phyloP scores from a whole-genome alignment of 441 rosid genomes.

The Viola pubescens region DNA sequence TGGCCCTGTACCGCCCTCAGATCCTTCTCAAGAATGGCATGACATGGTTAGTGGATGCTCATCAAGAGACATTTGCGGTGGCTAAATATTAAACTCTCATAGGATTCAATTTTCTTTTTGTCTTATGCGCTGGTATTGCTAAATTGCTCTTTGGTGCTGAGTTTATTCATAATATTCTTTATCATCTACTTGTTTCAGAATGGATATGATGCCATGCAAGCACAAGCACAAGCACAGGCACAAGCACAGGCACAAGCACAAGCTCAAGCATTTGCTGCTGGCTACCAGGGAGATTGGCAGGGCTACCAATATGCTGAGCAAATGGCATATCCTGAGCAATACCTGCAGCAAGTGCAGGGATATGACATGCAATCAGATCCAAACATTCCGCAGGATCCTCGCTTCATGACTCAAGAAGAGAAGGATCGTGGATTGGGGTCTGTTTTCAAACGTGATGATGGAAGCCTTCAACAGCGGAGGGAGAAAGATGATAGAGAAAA shows the following conservation, averaged over 20 bases:
- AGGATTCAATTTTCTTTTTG: not conserved
- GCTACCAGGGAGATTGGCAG: constrained; percentile 88
- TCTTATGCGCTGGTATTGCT: not conserved
- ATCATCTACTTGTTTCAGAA: constrained; percentile 37
- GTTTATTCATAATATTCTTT: constrained; percentile 8
- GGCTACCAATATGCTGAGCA: constrained; percentile 84
- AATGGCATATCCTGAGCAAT: constrained; percentile 68
- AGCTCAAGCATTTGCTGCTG: constrained; percentile 49
- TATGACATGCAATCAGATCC: constrained; percentile 52
- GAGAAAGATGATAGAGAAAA: constrained; percentile 90
- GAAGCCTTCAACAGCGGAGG: constrained; percentile 85
- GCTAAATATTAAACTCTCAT: not conserved
- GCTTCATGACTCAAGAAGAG: constrained; percentile 91
- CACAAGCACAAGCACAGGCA: constrained; percentile 51
- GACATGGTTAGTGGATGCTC: constrained; percentile 43
- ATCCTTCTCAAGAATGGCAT: constrained; percentile 71
- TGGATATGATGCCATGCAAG: constrained; percentile 67
- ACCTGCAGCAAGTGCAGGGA: constrained; percentile 60
- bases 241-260: constrained; percentile 55
- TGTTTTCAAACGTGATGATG: constrained; percentile 93
- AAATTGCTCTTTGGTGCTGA: not conserved
- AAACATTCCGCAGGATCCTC: constrained; percentile 54
- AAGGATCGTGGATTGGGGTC: constrained; percentile 96
- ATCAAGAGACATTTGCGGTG: not conserved
- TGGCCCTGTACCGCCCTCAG: constrained; percentile 74